These are phyloP conservation scores for Massospora cicadina DNA, from an alignment of 371 early-diverging fungal genomes.

Conservation along the genomic window DNA sequence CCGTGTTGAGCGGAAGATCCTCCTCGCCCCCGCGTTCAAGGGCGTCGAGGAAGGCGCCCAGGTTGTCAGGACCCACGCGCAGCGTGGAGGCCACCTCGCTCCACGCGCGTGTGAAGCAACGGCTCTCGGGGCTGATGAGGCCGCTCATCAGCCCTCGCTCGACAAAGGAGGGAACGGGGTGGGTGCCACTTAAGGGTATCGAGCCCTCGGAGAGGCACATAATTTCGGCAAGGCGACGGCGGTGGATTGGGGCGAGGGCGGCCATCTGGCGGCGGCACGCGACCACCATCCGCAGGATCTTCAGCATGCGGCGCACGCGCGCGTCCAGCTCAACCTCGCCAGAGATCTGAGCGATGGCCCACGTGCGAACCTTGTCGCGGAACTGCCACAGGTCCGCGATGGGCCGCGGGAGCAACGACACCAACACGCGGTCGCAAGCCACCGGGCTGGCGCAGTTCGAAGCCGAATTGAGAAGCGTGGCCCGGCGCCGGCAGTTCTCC, in stretches of 20 bases:
- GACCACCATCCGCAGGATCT: slow-evolving; percentile 35
- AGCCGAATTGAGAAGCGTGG: not conserved
- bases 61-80: slow-evolving; percentile 30
- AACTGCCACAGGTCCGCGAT: slow-evolving; percentile 48
- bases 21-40: not conserved
- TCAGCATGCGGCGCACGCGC: slow-evolving; percentile 37
- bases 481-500: slow-evolving; percentile 16
- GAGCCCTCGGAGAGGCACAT: not conserved
- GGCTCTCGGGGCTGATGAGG: slow-evolving; percentile 56
- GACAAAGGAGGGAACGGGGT: slow-evolving; percentile 52
- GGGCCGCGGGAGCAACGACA: slow-evolving; percentile 36
- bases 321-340: slow-evolving; percentile 24
- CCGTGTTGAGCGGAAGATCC: not conserved
- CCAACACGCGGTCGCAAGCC: slow-evolving; percentile 22
- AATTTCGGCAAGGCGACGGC: not conserved
- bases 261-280: slow-evolving; percentile 28
- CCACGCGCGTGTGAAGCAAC: slow-evolving; percentile 50
- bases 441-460: slow-evolving; percentile 1
- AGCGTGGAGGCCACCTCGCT: slow-evolving; percentile 32
- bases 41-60: slow-evolving; percentile 25
- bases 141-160: slow-evolving; percentile 58
- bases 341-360: slow-evolving; percentile 47
- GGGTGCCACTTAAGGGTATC: not conserved
- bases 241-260: slow-evolving; percentile 13
- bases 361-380: slow-evolving; percentile 49